Conservation (phyloP, 768 basidiomycete species). For the Pleurotus tuber-regium region DNA sequence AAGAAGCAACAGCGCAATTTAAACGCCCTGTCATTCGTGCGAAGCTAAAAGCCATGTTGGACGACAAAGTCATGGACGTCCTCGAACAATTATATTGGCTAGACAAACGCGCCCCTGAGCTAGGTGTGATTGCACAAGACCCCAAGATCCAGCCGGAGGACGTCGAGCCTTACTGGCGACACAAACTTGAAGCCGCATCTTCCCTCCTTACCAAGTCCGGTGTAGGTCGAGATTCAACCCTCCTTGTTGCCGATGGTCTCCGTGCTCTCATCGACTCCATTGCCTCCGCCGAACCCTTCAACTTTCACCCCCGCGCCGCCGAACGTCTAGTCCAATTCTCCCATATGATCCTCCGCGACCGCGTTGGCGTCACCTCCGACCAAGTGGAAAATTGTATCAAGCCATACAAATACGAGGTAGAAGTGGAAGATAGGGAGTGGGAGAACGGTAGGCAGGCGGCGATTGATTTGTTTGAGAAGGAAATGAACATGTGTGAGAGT, state of each 20-base stretch:
- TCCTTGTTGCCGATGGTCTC: constrained; percentile 92
- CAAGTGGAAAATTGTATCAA: constrained; percentile 99
- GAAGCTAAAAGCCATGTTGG: constrained; percentile 89
- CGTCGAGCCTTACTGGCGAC: constrained; percentile 89
- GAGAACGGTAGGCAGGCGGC: constrained; percentile 75
- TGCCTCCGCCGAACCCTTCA: constrained; percentile 86
- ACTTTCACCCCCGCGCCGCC: constrained; percentile 82
- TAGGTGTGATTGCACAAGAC: constrained; percentile 68
- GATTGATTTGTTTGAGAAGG: constrained; percentile 79
- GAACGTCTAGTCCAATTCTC: constrained; percentile 91
- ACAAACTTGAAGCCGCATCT: constrained; percentile 94
- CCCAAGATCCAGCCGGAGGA: constrained; percentile 68
- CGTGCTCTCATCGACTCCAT: constrained; percentile 89
- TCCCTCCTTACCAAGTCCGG: constrained; percentile 95
- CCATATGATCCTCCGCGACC: constrained; percentile 89
- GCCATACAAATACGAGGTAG: constrained; percentile 97
- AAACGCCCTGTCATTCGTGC: constrained; percentile 84
- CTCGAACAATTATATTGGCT: constrained; percentile 97
- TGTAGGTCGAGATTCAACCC: constrained; percentile 90
- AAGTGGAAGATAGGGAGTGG: constrained; percentile 94
- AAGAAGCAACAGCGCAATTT: constrained; percentile 81
- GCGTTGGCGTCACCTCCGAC: constrained; percentile 92
- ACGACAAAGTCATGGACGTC: constrained; percentile 96
- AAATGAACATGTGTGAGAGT: constrained; percentile 78
- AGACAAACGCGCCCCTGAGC: constrained; percentile 80